Conservation (phyloP, 805 yeast genomes). For the Lachancea thermotolerans region DNA sequence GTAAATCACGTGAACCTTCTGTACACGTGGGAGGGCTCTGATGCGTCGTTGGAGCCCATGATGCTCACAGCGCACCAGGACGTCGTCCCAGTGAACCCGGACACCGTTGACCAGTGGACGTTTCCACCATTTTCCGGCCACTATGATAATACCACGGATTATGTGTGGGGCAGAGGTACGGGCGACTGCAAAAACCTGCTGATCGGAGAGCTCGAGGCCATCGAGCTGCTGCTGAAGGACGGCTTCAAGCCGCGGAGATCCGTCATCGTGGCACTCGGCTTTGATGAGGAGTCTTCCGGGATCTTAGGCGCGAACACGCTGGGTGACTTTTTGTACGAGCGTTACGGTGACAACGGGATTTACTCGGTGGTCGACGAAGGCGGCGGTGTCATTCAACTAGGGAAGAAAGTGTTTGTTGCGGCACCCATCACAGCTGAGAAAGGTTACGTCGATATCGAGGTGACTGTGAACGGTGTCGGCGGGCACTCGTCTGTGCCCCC, state of each 20-base stretch:
- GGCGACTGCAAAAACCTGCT: slow-evolving; percentile 69
- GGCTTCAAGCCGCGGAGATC: slow-evolving; percentile 57
- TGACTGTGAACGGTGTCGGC: slow-evolving; percentile 55
- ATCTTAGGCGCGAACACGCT: slow-evolving; percentile 49
- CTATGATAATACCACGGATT: slow-evolving; percentile 50
- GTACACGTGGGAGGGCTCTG: slow-evolving; percentile 57
- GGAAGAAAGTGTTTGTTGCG: slow-evolving; percentile 41
- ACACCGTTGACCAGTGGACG: slow-evolving; percentile 54
- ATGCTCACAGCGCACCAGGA: slow-evolving; percentile 78
- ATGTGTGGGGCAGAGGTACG: slow-evolving; percentile 72
- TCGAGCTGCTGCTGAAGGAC: slow-evolving; percentile 44
- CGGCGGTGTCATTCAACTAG: slow-evolving; percentile 34
- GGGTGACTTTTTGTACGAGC: slow-evolving; percentile 39
- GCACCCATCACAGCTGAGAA: slow-evolving; percentile 56
- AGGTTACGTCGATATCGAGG: slow-evolving; percentile 48
- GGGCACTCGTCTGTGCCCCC: slow-evolving; percentile 81
- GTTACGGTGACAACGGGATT: slow-evolving; percentile 55
- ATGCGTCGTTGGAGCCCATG: slow-evolving; percentile 51
- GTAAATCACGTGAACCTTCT: slow-evolving; percentile 61
- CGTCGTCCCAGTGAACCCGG: slow-evolving; percentile 71
- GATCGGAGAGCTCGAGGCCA: slow-evolving; percentile 58
- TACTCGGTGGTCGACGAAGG: slow-evolving; percentile 71
- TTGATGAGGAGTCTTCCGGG: slow-evolving; percentile 75
- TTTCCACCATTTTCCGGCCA: slow-evolving; percentile 63
- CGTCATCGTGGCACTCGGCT: slow-evolving; percentile 60